A percentile compares a stretch with the other conserved stretches of the same genome.
Conservation (phyloP, 345 rosid genomes). For the Eucalyptus camaldulensis region DNA sequence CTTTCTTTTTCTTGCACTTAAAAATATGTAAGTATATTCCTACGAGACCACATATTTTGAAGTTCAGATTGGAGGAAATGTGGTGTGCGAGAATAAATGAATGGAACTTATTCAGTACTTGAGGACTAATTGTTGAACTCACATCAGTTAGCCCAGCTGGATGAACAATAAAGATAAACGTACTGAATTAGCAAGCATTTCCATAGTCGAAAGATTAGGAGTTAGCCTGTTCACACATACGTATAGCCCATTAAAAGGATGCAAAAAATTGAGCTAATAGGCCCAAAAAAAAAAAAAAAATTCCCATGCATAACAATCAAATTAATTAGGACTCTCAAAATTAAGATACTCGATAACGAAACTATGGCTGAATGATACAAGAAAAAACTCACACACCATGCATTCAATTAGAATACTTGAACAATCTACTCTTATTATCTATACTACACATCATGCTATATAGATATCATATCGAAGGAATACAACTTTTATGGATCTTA, state of each 20-base stretch:
- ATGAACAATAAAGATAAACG: not conserved
- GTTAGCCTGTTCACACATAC: not conserved
- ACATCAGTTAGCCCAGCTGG: not conserved
- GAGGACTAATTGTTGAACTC: not conserved
- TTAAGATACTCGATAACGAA: not conserved
- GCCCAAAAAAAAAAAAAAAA: not conserved
- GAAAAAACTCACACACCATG: not conserved
- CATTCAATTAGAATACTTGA: not conserved
- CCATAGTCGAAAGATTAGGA: not conserved
- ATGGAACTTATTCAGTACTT: not conserved
- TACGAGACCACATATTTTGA: not conserved
- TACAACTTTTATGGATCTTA: not conserved
- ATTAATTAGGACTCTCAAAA: not conserved
- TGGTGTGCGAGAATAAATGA: not conserved
- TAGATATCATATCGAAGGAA: not conserved
- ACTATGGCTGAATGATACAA: not conserved
- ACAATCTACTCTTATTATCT: not conserved
- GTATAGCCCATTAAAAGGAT: not conserved
- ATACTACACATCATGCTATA: not conserved
- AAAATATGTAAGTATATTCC: not conserved
- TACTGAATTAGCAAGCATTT: not conserved
- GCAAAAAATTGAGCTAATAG: not conserved
- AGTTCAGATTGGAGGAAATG: not conserved
- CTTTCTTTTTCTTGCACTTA: not conserved
- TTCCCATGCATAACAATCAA: not conserved